A percentile compares a stretch with the other conserved stretches of the same genome.
These are phyloP conservation scores for Penicillium simplicissimum DNA, from an alignment of 495 filamentous ascomycete species.

Conservation along the genomic window DNA sequence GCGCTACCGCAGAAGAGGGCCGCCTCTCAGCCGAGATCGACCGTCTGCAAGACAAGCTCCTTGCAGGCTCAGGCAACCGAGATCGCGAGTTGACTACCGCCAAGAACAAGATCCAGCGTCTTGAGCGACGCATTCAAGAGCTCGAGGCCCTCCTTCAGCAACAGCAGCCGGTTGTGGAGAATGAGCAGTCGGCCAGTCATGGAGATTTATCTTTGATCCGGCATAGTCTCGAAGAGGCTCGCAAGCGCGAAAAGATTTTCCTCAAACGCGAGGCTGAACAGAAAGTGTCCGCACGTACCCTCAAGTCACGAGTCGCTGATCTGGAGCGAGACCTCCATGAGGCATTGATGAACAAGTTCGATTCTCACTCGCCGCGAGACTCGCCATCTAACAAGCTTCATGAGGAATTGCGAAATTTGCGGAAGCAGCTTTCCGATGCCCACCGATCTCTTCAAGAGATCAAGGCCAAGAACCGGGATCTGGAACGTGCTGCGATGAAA, in stretches of 20 bases:
- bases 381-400: conserved; percentile 59
- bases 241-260: conserved; percentile 62
- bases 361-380: conserved; percentile 45
- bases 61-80: conserved; percentile 42
- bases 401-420: conserved; percentile 60
- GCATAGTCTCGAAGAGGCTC: conserved; percentile 60
- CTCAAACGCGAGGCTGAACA: conserved; percentile 63
- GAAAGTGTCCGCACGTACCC: conserved; percentile 53
- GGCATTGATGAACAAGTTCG: conserved; percentile 50
- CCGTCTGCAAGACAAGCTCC: conserved; percentile 52
- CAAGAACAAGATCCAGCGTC: conserved; percentile 57
- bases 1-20: conserved; percentile 56
- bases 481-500: conserved; percentile 47
- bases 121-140: conserved; percentile 59
- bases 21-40: conserved; percentile 59
- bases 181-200: conserved; percentile 44
- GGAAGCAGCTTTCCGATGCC: conserved; percentile 62
- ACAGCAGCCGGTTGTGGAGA: conserved; percentile 35
- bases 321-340: conserved; percentile 60
- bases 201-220: conserved; percentile 60
- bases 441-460: conserved; percentile 61
- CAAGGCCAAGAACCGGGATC: conserved; percentile 50
- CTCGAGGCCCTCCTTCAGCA: conserved; percentile 57
- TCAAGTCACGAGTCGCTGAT: conserved; percentile 54
- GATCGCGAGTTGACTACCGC: conserved; percentile 52